A percentile compares a stretch with the other conserved stretches of the same genome.
phyloP scores from a whole-genome alignment of 768 basidiomycete genomes.

The Psilocybe subaeruginosa region DNA sequence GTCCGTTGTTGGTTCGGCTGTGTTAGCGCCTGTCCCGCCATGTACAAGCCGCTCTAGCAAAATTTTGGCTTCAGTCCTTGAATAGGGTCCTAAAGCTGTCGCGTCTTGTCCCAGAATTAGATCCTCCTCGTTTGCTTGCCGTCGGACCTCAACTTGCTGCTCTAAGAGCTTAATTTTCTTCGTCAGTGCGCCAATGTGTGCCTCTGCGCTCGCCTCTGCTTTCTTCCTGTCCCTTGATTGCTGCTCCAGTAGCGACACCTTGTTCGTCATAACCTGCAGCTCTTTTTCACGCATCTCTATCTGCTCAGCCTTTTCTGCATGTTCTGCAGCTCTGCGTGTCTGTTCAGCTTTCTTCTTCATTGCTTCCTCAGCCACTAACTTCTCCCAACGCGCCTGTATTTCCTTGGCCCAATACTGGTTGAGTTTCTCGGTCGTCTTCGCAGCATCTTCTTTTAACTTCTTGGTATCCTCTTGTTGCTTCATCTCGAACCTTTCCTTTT shows the following conservation, averaged over 20 bases:
- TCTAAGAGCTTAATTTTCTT: not conserved
- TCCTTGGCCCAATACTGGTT: constrained; percentile 2
- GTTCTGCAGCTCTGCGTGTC: not conserved
- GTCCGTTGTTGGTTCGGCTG: not conserved
- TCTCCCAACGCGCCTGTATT: constrained; percentile 1
- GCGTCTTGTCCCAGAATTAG: not conserved
- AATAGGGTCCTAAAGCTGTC: not conserved
- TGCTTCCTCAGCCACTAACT: not conserved
- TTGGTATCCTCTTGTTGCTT: not conserved
- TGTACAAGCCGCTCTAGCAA: not conserved
- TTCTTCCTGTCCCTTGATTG: not conserved
- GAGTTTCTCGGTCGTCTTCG: not conserved
- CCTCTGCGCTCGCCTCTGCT: not conserved
- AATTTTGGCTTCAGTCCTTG: not conserved
- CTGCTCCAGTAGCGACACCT: not conserved
- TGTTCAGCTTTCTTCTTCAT: not conserved
- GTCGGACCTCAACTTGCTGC: not conserved
- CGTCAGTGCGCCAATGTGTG: not conserved
- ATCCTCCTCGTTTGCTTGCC: not conserved
- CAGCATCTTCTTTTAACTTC: not conserved
- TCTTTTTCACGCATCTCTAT: not conserved
- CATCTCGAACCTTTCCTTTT: not conserved
- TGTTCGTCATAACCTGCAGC: not conserved
- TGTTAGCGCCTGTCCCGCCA: not conserved
- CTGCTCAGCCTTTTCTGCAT: not conserved